Base-by-base conservation (phyloP, 169 alveolate genomes). In the Eimeria praecox region DNA sequence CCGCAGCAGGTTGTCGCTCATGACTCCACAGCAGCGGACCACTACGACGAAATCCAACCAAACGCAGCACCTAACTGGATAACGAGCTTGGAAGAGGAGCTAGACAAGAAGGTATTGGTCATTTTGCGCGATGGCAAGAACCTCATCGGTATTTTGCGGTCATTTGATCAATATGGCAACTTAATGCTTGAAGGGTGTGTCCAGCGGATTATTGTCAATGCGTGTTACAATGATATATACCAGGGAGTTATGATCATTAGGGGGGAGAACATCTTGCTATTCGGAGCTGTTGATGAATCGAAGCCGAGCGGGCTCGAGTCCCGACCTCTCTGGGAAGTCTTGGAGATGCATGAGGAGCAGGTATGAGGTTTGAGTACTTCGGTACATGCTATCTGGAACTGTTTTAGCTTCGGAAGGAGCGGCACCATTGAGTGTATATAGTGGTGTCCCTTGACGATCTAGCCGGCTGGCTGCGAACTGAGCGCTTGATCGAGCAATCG, bases 81-180 rank as follows among this genome's bases (percentile, higher is more conserved):
- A 35, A 95, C 95, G 42, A 52, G 95, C 35, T 59, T 96, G 73
- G 95, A 87, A 54, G 97, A 96, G 54, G 95, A 86, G 95, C 97
- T 96, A 46, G 97, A 96, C 83, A 64, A 90, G 77, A 52, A 82
- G 56, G 71, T 96, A 12, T 42, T 96, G 89, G 97, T 96, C 52
- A 78, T 96, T 38, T 87, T 96, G 54, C 95, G 97, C 24, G 97
- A 96, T 73, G 96, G 96, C 56, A 71, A 94, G 52, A 92, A 90
- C 82, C 94, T 92, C 52, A 96, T 90, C n/a, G 97, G 97, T 49
- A 49, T 46, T 14, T 77, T 96, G 75, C 90, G 96, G 66, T 82
- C 97, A 18, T 96, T 92, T 33, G 97, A 96, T 73, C 97, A 96
- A 56, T 96, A 44, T 75, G 97, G 96, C 89, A 96, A 96, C 94